Base-by-base conservation (phyloP, 164 flowering plant species). In the Vitis labrusca region DNA sequence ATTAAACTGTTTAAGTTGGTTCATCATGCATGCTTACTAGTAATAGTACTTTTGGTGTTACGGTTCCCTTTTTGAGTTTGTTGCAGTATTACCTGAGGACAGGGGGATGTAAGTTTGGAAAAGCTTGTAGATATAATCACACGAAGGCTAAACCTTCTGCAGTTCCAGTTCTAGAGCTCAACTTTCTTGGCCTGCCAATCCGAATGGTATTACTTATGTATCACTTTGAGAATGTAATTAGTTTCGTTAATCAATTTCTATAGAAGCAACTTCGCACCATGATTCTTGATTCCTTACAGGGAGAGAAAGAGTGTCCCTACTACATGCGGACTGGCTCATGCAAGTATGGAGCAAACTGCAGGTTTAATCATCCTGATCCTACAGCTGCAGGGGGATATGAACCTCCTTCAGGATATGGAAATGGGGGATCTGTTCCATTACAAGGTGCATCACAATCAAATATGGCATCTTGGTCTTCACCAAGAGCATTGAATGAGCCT, bases 291-390 rank as follows among this genome's bases (percentile, higher is more conserved):
- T 23, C 44, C 5, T 37, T 37, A 3, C 85, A 95, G 99, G 98
- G 97, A 59, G 98, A 90, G 85, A 91, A 77, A 71, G 95, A 91
- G 65, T 95, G 98, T 64, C 88, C 90, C 48, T 93, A 69, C 65
- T 95, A 90, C 84, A 91, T 93, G 97, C 91, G 93, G 62, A 89
- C 74, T 77, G 98, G 99, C 54, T 85, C 97, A 58, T 95, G 99
- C 92, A 93, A 91, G 75, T 91, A 78, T 78, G 96, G 84, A 61
- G 65, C 83, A 27, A 89, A 78, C 79, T 95, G 99, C 84, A 83
- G 84, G 82, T 95, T 91, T 80, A 88, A 95, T 78, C 98, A 95
- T 84, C 99, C 99, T 48, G 91, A 95, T 71, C 98, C 97, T 13
- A 87, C 85, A 16, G 73, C 89, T 65, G 85, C 70, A 0, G 83